phyloP scores from a whole-genome alignment of 2,329 filamentous ascomycete genomes.

The Kalaharituber pfeilii region DNA sequence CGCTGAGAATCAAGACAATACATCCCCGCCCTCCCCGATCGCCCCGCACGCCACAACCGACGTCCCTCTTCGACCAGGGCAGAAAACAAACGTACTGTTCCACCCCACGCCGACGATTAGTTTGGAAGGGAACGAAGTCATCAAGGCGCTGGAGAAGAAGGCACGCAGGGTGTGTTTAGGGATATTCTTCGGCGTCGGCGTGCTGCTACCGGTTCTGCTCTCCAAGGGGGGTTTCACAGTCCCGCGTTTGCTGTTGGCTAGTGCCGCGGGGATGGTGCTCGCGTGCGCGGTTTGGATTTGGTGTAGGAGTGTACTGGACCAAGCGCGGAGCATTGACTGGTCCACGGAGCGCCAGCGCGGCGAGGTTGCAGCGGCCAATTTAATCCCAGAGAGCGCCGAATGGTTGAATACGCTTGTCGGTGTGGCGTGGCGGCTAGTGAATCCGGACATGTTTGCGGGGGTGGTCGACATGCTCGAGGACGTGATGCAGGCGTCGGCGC shows the following conservation, averaged over 20 bases:
- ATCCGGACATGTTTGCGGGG: conserved; percentile 48
- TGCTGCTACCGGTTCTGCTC: conserved; percentile 31
- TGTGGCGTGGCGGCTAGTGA: conserved; percentile 57
- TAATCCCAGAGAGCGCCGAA: conserved; percentile 81
- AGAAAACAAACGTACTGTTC: conserved; percentile 92
- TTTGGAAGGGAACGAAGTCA: conserved; percentile 74
- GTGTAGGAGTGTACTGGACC: conserved; percentile 71
- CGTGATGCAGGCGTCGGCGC: conserved; percentile 65
- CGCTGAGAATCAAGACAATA: conserved; percentile 69
- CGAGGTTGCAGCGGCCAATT: conserved; percentile 66
- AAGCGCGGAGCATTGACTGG: conserved; percentile 75
- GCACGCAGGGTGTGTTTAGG: conserved; percentile 52
- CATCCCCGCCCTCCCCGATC: conserved; percentile 75
- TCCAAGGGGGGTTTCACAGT: conserved; percentile 42
- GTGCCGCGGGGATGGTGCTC: conserved; percentile 44
- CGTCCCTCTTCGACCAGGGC: conserved; percentile 72
- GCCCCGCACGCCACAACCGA: conserved; percentile 70
- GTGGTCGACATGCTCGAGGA: conserved; percentile 57
- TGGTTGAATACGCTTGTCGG: conserved; percentile 55
- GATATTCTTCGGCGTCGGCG: conserved; percentile 54
- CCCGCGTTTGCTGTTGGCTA: conserved; percentile 50
- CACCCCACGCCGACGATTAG: conserved; percentile 72
- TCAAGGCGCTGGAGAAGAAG: conserved; percentile 52
- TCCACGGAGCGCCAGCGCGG: conserved; percentile 69
- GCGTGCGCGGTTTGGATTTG: conserved; percentile 69